Evolutionary conservation across 2,329 filamentous ascomycete species (phyloP), one percentile per base, ranked within the genome.

Genomic region (Periconia macrospinosa): DNA sequence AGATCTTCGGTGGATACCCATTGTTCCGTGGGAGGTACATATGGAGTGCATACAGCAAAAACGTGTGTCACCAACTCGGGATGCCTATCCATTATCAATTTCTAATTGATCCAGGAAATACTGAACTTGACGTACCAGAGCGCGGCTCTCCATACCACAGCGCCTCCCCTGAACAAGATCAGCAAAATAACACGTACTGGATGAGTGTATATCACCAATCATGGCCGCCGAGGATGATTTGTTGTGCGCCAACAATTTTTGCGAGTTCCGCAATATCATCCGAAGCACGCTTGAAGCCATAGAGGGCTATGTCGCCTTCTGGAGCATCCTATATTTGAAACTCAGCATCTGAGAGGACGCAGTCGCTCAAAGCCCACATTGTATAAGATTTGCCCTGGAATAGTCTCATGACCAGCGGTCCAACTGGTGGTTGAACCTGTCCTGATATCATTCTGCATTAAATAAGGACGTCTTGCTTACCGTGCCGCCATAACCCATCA

Each of bases 221-320:
- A 76, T 97, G 93, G 8, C 92, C 93, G 46, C 92, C 91, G 14
- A 97, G 82, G 52, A 97, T 87, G 66, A 96, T 88, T 45, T 72
- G 78, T 42, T 69, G 77, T 49, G 79, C 76, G 3, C 78, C 76
- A 5, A 87, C 72, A 37, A 87, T 81, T 54, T 76, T 77, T 7
- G 88, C 85, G 20, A 97, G 81, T 56, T 85, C 86, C 19, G 85
- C 87, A 60, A 97, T 82, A 67, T 96, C 91, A 50, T 86, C 84
- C 17, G 88, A 82, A 55, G 89, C 84, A 58, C 81, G 84, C 77
- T 91, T 94, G 70, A 86, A 79, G 20, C 84, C 84, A 76, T 93
- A 97, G 51, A 83, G 77, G 46, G 76, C 74, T 2, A 86, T 73
- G 1, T 81, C 79, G 41, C 84, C 80, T 68, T 77, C 60, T 19